Evolutionary conservation across 768 basidiomycete genomes (phyloP), one percentile per base, ranked within the genome.

Genomic region (Psilocybe subaeruginosa): DNA sequence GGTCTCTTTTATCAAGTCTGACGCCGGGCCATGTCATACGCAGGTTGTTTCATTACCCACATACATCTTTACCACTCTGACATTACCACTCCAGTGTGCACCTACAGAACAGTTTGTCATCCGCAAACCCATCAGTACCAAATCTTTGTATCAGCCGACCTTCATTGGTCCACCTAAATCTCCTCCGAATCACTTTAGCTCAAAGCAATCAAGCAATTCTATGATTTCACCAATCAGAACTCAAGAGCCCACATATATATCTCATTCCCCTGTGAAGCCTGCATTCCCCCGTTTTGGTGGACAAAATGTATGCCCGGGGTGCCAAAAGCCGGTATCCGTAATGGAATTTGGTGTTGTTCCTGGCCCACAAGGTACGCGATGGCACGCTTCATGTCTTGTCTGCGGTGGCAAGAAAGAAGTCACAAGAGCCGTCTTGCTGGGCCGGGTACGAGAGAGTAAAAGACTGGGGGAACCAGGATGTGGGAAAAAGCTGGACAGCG

Each of bases 341-440:
- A 93, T 95, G 92, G 93, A 94, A 68, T 80, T 84, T 60, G 93
- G 93, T 8, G 92, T 94, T 31, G 89, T 95, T 41, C 88, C 91
- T 29, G 93, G 93, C 4, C 93, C 93, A 23, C 88, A 91, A 61
- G 90, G 90, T 37, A 87, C 88, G 33, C 83, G 84, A 63, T 95
- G 93, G 93, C 93, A 95, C 72, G 78, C 82, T 6, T 69, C 80
- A 41, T 95, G 93, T 72, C 80, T 95, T 52, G 81, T 92, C 5
- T 95, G 93, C 68, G 93, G 93, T 1, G 93, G 93, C 0, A 91
- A 85, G 71, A 89, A 83, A 70, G 77, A 75, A 56, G 70, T 74
- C 0, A 63, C 70, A 2, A 74, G 76, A 7, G 66, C 68, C 9
- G 71, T 74, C 39, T 73, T 74, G 31, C 65, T 76, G 29, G 78